Base-by-base conservation (phyloP, 495 filamentous ascomycete genomes). In the Aspergillus saccharolyticus region DNA sequence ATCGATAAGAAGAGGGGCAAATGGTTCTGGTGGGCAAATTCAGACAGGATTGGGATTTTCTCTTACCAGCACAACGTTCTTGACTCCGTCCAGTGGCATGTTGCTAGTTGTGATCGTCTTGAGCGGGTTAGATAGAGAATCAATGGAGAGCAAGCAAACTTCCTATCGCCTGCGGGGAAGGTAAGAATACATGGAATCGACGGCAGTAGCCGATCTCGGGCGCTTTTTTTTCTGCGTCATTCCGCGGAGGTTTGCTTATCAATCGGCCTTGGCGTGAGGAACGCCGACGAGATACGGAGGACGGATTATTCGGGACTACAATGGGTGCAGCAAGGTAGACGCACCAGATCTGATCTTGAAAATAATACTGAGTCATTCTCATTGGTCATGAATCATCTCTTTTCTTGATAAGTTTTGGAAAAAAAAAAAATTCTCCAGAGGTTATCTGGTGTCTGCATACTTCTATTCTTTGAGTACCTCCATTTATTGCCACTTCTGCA, bases 401-500 rank as follows among this genome's bases (percentile, higher is more conserved):
- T 48, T 20, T 20, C 12, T 20, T 28, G 3, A 3, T 28, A 4
- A 28, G 25, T 28, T 28, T 28, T 28, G 9, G 25, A 28, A n/a
- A n/a, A n/a, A n/a, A n/a, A 10, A 46, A 1, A 45, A 5, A 46
- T 30, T 15, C 33, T 2, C 12, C 33, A 39, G 12, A n/a, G 12
- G 12, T 12, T 39, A 39, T 39, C 33, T 39, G 14, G 5, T 12
- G 10, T 15, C 33, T 2, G 33, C 7, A 2, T 12, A 10, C 10
- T 39, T 5, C 33, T 8, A 42, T n/a, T 30, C 22, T 28, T 50
- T 24, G 17, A 50, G 33, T 49, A 17, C 17, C 24, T 24, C 10
- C n/a, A 42, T 49, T 21, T 52, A 89, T 63, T 74, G 74, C 90
- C 90, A 95, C 74, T 95, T 96, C 67, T 96, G 91, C 53, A 97